phyloP scores from a whole-genome alignment of 2,329 filamentous ascomycete genomes.

The Dothistroma septosporum region DNA sequence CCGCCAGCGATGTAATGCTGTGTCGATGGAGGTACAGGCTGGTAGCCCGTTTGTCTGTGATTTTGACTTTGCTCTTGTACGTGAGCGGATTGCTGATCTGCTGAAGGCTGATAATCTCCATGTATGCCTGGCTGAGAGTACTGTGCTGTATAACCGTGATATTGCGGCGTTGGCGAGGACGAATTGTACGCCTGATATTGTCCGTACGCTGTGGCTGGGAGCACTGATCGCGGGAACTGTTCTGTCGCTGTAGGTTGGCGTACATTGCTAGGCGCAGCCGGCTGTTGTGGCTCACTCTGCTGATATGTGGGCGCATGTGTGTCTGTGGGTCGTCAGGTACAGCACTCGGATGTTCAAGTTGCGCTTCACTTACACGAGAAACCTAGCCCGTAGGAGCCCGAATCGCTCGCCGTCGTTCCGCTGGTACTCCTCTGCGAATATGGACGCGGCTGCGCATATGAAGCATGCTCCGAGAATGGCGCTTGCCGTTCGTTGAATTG shows the following conservation, averaged over 20 bases:
- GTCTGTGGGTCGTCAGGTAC: conserved; percentile 16
- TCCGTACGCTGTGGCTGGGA: conserved; percentile 23
- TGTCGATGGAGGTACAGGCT: conserved; percentile 3
- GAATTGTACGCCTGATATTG: conserved; percentile 26
- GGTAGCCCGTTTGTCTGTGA: conserved; percentile 3
- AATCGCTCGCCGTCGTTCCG: conserved; percentile 13
- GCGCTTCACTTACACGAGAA: conserved; percentile 31
- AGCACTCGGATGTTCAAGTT: background rate
- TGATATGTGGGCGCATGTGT: conserved; percentile 21
- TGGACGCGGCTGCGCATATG: conserved; percentile 20
- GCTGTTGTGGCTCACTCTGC: conserved; percentile 12
- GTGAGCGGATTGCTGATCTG: conserved; percentile 14
- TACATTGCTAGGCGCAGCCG: conserved; percentile 1
- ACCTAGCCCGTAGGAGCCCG: conserved; percentile 31
- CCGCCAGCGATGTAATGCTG: conserved; percentile 11
- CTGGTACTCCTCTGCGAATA: conserved; percentile 21
- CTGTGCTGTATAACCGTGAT: conserved; percentile 19
- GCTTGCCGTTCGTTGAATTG: conserved; percentile 20
- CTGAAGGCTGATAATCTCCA: conserved; percentile 12
- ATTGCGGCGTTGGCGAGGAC: conserved; percentile 27
- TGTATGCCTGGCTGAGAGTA: conserved; percentile 20
- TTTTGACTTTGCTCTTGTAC: conserved; percentile 8
- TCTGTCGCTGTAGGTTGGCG: conserved; percentile 15
- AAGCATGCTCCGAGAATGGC: conserved; percentile 28
- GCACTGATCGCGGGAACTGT: conserved; percentile 17